Evolutionary conservation across 2,329 filamentous ascomycete genomes (phyloP), one percentile per base, ranked within the genome.

Genomic region (Dothideomycetes sp.): DNA sequence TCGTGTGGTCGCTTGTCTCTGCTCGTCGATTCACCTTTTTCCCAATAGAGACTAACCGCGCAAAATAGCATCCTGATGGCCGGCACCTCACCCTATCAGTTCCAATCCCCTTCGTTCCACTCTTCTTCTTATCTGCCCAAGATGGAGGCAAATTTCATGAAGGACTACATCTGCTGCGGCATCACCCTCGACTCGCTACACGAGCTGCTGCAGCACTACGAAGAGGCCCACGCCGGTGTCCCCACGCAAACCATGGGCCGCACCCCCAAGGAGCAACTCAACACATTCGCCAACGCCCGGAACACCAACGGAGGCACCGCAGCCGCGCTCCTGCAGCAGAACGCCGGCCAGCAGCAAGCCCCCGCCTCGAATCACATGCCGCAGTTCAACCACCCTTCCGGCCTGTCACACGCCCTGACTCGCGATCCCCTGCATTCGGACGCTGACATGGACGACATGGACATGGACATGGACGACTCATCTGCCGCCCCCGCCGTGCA

Each of bases 121-220:
- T 96, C 89, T 1, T 94, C 88, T 5, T 96, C 91, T 39, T 96
- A 96, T 58, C 75, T 95, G 2, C 89, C 88, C 8, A 95, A 94
- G 62, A 78, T 95, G 56, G 91, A 98, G 63, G 89, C 89, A 45
- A 91, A 89, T 56, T 98, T 95, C 61, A 93, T 96, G 85, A 82
- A 82, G 62, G 88, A 96, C 65, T 96, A 96, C 64, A 82, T 82
- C 38, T 98, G 91, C 66, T 98, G 91, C 64, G 87, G 87, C 53
- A 76, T 85, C 53, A 89, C 81, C 22, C 73, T 95, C 49, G 83
- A 88, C 17, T 93, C 88, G 37, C 75, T 98, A 50, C 91, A 98
- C 64, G 91, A 96, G 57, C 72, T 98, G 34, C 70, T 98, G 34
- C 87, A 94, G 57, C 91, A 98, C 61, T 98, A 95, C 58, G 91